A percentile compares a stretch with the other conserved stretches of the same genome.
Conservation (phyloP, 495 filamentous ascomycete genomes). For the Annulohypoxylon maeteangense region DNA sequence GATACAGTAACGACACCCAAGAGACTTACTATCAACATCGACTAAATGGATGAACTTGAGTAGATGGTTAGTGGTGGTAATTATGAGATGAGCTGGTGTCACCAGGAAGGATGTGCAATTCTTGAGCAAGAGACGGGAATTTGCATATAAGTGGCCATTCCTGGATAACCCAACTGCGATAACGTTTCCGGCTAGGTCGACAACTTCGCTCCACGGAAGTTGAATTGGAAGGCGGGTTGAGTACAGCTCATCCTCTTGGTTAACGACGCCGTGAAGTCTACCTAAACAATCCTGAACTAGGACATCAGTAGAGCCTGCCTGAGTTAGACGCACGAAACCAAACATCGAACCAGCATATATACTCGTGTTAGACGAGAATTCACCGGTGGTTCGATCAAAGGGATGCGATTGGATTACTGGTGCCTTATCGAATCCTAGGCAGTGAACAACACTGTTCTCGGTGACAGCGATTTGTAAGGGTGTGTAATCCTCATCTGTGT, state of each 20-base stretch:
- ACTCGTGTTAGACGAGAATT: conserved; percentile 43
- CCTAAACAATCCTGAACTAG: conserved; percentile 54
- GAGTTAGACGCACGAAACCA: conserved; percentile 48
- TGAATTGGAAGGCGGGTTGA: conserved; percentile 53
- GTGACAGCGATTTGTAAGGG: conserved; percentile 46
- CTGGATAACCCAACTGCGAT: conserved; percentile 73
- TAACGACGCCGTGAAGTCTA: conserved; percentile 48
- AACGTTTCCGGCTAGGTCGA: conserved; percentile 50
- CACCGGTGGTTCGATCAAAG: conserved; percentile 42
- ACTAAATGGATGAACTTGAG: conserved; percentile 92
- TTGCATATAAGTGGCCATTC: conserved; percentile 81
- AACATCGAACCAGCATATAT: conserved; percentile 46
- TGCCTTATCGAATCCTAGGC: conserved; percentile 41
- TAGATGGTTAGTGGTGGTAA: conserved; percentile 89
- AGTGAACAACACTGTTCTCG: conserved; percentile 43
- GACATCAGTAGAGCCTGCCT: conserved; percentile 49
- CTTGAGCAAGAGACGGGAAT: conserved; percentile 74
- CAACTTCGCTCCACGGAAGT: conserved; percentile 64
- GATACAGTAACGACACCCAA: neutral
- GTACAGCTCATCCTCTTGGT: conserved; percentile 47
- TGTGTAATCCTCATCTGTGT: conserved; percentile 21
- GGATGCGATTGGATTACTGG: conserved; percentile 40
- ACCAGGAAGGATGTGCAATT: conserved; percentile 92
- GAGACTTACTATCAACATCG: conserved; percentile 67
- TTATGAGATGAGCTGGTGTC: conserved; percentile 85